Conservation (phyloP, 225 moss, liverwort and hornwort species). For the Anthoceros angustus region DNA sequence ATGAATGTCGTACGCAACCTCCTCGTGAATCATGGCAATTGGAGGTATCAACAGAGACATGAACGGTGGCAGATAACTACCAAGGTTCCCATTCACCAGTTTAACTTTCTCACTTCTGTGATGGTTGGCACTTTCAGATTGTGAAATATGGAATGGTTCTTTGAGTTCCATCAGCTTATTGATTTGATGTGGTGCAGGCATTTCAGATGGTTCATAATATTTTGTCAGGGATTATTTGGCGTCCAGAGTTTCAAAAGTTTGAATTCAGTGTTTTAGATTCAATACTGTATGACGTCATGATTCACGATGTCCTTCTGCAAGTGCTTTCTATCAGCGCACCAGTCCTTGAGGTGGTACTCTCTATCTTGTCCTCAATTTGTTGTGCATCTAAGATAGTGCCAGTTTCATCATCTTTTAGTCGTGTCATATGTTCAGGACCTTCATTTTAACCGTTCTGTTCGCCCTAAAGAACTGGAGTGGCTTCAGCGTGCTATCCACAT, state of each 20-base stretch:
- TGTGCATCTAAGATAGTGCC: background rate
- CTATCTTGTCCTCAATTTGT: constrained; percentile 3
- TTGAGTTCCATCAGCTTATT: no score
- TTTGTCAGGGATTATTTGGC: constrained; percentile 26
- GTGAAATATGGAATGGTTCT: background rate
- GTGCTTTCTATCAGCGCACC: constrained; percentile 57
- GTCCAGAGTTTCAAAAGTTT: constrained; percentile 11
- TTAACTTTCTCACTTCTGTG: background rate
- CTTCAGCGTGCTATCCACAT: constrained; percentile 65
- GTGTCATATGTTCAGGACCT: constrained; percentile 38
- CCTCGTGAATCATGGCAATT: constrained; percentile 88
- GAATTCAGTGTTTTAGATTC: constrained; percentile 50
- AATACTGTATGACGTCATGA: constrained; percentile 61
- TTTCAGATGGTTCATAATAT: constrained; percentile 16
- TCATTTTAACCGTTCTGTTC: constrained; percentile 64
- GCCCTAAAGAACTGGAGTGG: constrained; percentile 80
- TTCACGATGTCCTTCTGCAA: constrained; percentile 78
- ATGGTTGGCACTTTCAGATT: background rate
- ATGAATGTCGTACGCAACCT: constrained; percentile 63
- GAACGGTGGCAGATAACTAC: constrained; percentile 91
- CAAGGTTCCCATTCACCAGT: constrained; percentile 25
- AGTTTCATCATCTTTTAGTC: background rate
- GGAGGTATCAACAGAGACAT: constrained; percentile 83
- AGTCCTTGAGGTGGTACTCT: constrained; percentile 47
- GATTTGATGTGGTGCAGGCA: constrained; percentile 13